These are phyloP conservation scores for Trichoderma sp. DNA, from an alignment of 2,329 filamentous ascomycete species.

Conservation along the genomic window DNA sequence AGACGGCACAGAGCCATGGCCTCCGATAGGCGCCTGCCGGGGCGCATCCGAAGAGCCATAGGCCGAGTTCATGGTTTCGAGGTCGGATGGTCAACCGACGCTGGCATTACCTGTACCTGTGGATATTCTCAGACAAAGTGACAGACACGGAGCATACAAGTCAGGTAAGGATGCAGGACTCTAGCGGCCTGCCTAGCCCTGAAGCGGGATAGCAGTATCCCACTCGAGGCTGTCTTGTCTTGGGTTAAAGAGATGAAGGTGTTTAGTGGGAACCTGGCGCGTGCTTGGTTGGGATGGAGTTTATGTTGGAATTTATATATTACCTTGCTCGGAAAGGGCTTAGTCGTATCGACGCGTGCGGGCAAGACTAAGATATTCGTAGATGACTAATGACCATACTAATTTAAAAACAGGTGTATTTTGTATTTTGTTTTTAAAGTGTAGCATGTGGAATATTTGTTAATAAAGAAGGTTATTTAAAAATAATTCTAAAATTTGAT, in stretches of 20 bases:
- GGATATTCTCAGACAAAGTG: conserved; percentile 4
- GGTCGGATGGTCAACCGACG: not conserved
- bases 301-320: not conserved
- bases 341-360: not conserved
- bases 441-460: not conserved
- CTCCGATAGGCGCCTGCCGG: conserved; percentile 31
- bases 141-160: conserved; percentile 4
- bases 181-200: conserved; percentile 2
- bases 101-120: not conserved
- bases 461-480: not conserved
- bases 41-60: conserved; percentile 33
- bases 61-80: conserved; percentile 31
- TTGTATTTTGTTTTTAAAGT: not conserved
- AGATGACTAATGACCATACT: not conserved
- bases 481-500: not conserved
- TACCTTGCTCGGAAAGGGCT: not conserved
- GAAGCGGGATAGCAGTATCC: conserved; percentile 1
- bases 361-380: not conserved
- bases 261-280: not conserved
- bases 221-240: not conserved
- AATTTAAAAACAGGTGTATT: not conserved
- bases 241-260: not conserved
- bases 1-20: conserved; percentile 27
- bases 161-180: not conserved
- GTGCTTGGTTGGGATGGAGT: not conserved